phyloP scores from a whole-genome alignment of 306 rosid species.

The Delonix regia region DNA sequence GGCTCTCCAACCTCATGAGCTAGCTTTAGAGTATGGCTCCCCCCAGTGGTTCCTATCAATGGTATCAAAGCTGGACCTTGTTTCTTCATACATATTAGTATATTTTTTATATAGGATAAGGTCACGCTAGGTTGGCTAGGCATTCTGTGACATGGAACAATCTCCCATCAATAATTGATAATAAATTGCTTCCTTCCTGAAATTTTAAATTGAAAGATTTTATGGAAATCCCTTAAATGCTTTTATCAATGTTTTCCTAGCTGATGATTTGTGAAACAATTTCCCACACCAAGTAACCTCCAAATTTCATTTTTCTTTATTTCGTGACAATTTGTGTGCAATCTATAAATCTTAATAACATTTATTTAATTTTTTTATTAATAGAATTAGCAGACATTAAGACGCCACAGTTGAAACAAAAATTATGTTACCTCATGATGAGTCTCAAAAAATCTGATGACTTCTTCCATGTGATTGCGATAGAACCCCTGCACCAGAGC shows the following conservation, averaged over 20 bases:
- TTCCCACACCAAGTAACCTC: neutral
- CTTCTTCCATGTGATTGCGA: slow-evolving; percentile 98
- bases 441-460: slow-evolving; percentile 78
- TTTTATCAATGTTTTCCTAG: neutral
- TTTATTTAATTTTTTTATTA: neutral
- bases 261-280: neutral
- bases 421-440: slow-evolving; percentile 73
- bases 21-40: no score
- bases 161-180: neutral
- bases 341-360: neutral
- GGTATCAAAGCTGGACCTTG: no score
- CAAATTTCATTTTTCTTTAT: neutral
- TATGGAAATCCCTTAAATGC: neutral
- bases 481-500: slow-evolving; percentile 80
- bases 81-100: no score
- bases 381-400: slow-evolving; percentile 4
- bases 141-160: neutral
- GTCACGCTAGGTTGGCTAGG: neutral
- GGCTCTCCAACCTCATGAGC: no score
- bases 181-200: neutral
- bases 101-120: neutral
- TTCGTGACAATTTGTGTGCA: neutral
- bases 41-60: no score
- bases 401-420: slow-evolving; percentile 27
- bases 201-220: neutral